phyloP scores from a whole-genome alignment of 1,284 basidiomycete species.

The Ceratobasidium sp. region DNA sequence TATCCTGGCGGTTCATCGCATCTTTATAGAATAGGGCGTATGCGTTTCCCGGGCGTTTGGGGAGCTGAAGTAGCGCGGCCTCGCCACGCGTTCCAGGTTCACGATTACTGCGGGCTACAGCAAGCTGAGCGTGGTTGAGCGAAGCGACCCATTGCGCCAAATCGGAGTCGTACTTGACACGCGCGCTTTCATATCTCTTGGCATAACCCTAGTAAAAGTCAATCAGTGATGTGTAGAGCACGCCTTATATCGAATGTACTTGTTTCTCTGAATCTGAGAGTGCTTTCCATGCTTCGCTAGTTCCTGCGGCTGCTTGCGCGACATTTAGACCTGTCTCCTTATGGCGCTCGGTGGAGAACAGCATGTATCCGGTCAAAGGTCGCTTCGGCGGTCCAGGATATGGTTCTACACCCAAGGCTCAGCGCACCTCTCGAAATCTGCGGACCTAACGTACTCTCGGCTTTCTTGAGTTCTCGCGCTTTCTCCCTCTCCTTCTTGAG shows the following conservation, averaged over 20 bases:
- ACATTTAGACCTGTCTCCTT: neutral
- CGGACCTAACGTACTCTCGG: conserved; percentile 5
- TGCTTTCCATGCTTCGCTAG: conserved; percentile 8
- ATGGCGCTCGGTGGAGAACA: neutral
- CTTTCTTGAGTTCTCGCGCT: neutral
- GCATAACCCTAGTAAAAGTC: neutral
- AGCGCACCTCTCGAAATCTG: neutral
- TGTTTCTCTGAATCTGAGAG: conserved; percentile 18
- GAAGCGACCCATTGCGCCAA: conserved; percentile 31
- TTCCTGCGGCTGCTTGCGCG: neutral
- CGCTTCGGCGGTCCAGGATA: conserved; percentile 30
- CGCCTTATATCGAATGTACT: neutral
- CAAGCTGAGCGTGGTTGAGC: conserved; percentile 12
- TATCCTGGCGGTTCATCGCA: neutral
- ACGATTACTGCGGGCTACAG: conserved; percentile 15
- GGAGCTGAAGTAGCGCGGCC: neutral
- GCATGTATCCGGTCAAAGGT: neutral
- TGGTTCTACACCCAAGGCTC: neutral
- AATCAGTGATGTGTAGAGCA: neutral
- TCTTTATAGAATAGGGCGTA: conserved; percentile 32
- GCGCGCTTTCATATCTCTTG: neutral
- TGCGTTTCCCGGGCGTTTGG: conserved; percentile 24
- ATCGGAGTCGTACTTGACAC: neutral
- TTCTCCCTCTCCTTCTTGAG: neutral
- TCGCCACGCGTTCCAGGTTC: conserved; percentile 34